phyloP scores from a whole-genome alignment of 345 rosid genomes.

The Corchorus capsularis region DNA sequence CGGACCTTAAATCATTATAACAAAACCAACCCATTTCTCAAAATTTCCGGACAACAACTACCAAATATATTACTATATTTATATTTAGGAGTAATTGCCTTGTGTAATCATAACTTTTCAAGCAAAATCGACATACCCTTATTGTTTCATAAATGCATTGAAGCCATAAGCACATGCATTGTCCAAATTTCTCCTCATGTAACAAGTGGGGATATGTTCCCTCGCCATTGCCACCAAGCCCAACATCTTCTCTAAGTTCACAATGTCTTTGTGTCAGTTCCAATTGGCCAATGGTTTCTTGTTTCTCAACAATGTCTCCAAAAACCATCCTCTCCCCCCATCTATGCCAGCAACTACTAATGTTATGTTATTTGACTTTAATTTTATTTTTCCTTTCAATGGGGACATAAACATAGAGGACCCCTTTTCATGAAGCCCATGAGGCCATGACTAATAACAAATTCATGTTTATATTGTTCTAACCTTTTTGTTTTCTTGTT shows the following conservation, averaged over 20 bases:
- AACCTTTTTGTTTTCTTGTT: conserved; percentile 20
- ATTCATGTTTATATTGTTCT: neutral
- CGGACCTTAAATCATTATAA: too few relatives aligned
- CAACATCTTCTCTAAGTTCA: conserved; percentile 1
- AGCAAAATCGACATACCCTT: conserved; percentile 10
- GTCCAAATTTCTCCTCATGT: conserved; percentile 14
- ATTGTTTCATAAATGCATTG: neutral
- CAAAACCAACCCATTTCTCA: neutral
- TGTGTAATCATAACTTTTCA: neutral
- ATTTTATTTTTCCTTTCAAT: neutral
- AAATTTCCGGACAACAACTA: neutral
- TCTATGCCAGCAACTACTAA: conserved; percentile 20
- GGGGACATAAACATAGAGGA: neutral
- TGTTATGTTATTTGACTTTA: conserved; percentile 24
- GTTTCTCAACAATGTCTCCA: neutral
- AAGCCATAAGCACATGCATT: conserved; percentile 21
- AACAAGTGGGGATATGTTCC: neutral
- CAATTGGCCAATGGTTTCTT: neutral
- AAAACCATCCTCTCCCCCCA: neutral
- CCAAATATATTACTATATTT: too few relatives aligned
- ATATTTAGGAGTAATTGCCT: neutral
- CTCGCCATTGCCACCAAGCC: neutral
- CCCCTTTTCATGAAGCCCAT: conserved; percentile 14
- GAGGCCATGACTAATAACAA: neutral
- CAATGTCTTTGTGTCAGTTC: neutral